Evolutionary conservation across 768 basidiomycete genomes (phyloP), one percentile per base, ranked within the genome.

Genomic region (Termitomyces sp.): DNA sequence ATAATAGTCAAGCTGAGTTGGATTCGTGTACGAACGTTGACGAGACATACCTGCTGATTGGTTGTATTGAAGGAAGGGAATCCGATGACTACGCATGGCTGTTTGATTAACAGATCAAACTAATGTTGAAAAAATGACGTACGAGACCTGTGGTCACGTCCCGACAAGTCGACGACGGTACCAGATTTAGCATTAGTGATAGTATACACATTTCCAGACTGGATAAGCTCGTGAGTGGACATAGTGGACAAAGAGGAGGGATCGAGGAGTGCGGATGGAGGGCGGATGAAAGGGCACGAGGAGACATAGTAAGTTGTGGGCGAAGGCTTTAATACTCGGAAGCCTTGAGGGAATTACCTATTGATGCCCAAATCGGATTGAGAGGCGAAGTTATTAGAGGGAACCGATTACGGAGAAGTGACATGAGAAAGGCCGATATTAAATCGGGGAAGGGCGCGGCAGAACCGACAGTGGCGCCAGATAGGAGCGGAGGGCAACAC

Each of bases 91-190:
- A 32, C 4, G 16, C 18, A 5, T 33, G 10, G 10, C 20, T 24
- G n/a, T 57, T 26, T 26, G 41, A 8, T 33, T 18, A 7, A 43
- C n/a, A 24, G 1, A 11, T 16, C 24, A n/a, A 35, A 14, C 11
- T 20, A 3, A 44, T 10, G n/a, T n/a, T 36, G 10, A 43, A 18
- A 46, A 22, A 30, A 54, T 36, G 5, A 70, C 79, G 28, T 57
- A 81, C 81, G 74, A 49, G 80, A 74, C 8, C 47, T 65, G 57
- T 79, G 74, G 64, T 85, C 83, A 8, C 57, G 71, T 3, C 77
- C 82, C 18, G 84, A 85, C 56, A 86, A 73, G 63, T 86, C 83
- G 26, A 84, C 60, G 28, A 75, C 79, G 5, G 79, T 85, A 3
- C 75, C 76, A 8, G 76, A 71, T 67, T 82, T 77, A 63, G 68